phyloP scores from a whole-genome alignment of 1,284 basidiomycete species.

The Stygiomarasmius scandens region DNA sequence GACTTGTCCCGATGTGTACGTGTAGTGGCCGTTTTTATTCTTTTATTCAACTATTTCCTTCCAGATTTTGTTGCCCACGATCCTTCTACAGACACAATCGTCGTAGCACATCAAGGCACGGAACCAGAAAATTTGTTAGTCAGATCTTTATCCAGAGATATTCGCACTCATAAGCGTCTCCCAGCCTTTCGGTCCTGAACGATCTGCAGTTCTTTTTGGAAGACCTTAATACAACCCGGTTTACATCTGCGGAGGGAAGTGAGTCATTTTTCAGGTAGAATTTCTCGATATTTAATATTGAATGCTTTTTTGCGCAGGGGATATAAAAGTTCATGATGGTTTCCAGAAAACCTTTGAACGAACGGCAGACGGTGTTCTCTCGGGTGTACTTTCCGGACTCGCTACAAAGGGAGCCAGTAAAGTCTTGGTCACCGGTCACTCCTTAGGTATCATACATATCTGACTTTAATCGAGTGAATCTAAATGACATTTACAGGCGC shows the following conservation, averaged over 20 bases:
- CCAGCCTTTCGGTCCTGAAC: slow-evolving; percentile 46
- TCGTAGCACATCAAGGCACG: slow-evolving; percentile 53
- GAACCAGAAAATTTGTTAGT: slow-evolving; percentile 38
- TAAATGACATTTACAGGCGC: too few relatives aligned
- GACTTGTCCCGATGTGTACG: slow-evolving; percentile 36
- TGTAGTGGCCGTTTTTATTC: slow-evolving; percentile 4
- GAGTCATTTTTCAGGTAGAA: slow-evolving; percentile 3
- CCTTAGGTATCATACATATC: slow-evolving; percentile 35
- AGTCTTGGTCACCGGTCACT: slow-evolving; percentile 45
- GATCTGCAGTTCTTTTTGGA: slow-evolving; percentile 40
- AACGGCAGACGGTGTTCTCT: slow-evolving; percentile 42
- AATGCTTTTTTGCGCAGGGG: too few relatives aligned
- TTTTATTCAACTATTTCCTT: background rate
- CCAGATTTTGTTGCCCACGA: slow-evolving; percentile 37
- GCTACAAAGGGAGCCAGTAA: slow-evolving; percentile 35
- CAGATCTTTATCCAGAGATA: background rate
- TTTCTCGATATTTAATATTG: too few relatives aligned
- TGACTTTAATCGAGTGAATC: too few relatives aligned
- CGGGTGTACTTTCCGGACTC: slow-evolving; percentile 40
- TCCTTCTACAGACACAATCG: slow-evolving; percentile 36
- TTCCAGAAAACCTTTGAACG: slow-evolving; percentile 50
- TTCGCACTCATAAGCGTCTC: background rate
- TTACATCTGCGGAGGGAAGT: slow-evolving; percentile 35
- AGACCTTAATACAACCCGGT: slow-evolving; percentile 39
- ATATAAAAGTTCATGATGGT: slow-evolving; percentile 42